Conservation (phyloP, 495 filamentous ascomycete genomes). For the Aspergillus biplanus region DNA sequence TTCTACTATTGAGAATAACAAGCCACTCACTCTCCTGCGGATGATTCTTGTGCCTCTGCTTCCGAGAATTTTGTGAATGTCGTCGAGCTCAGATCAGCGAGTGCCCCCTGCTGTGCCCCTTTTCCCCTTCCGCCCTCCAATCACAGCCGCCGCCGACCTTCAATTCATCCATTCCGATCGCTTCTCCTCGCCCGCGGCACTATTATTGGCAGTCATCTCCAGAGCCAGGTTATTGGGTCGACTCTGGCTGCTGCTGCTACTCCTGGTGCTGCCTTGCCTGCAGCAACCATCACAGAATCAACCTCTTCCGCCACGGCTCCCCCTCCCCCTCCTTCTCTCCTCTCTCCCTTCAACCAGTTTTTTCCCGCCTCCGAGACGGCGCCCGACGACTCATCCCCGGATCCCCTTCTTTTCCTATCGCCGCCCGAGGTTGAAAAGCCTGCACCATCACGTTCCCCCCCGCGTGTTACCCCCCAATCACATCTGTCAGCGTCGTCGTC, state of each 20-base stretch:
- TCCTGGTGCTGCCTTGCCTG: neutral
- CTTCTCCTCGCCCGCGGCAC: neutral
- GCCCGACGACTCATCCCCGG: slow-evolving; percentile 31
- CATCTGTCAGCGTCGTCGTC: slow-evolving; percentile 21
- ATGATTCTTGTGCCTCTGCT: neutral
- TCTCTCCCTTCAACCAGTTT: slow-evolving; percentile 17
- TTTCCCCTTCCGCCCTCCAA: slow-evolving; percentile 29
- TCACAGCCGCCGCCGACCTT: slow-evolving; percentile 24
- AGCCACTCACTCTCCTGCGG: neutral
- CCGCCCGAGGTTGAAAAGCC: slow-evolving; percentile 40
- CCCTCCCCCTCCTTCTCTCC: slow-evolving; percentile 16
- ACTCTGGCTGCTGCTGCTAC: neutral
- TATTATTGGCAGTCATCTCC: neutral
- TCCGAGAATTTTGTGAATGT: slow-evolving; percentile 20
- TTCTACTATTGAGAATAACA: neutral
- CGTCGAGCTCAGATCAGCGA: slow-evolving; percentile 28
- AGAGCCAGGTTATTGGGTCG: neutral
- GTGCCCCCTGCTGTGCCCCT: slow-evolving; percentile 33
- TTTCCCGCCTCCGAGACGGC: slow-evolving; percentile 38
- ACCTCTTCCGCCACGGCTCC: slow-evolving; percentile 23
- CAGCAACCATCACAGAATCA: slow-evolving; percentile 6
- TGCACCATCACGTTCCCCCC: slow-evolving; percentile 28
- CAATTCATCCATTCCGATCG: neutral
- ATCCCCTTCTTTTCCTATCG: slow-evolving; percentile 28
- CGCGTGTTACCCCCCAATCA: slow-evolving; percentile 29